Evolutionary conservation across 78 protist species (phyloP), one percentile per base, ranked within the genome.

Genomic region (Dictyostelium capitatum): DNA sequence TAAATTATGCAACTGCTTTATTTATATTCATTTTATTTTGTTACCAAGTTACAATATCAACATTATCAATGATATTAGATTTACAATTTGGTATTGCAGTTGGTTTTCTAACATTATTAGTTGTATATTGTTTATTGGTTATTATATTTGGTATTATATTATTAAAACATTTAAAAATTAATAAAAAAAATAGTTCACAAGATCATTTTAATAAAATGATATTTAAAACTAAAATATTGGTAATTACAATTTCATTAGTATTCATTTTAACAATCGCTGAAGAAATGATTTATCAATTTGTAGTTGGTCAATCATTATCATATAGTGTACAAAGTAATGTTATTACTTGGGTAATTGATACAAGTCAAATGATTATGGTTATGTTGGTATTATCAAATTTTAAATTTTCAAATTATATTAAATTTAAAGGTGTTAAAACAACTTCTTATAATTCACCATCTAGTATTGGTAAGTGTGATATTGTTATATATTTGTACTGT

Each of bases 141-240:
- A n/a, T 28, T 56, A 19, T 9, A 3, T 56, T 56, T 80, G 85
- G 85, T 12, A 25, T 43, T 41, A 41, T 65, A 8, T 25, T 80
- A 17, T 43, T 59, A 2, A 80, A 23, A 23, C 7, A 19, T 23
- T 59, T 80, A 9, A 64, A 80, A 59, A 20, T 43, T 12, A 73
- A 80, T 59, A 23, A 43, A 46, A 80, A 80, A 23, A 56, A 80
- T 19, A 48, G 47, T 25, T 15, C 28, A 20, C 62, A 19, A 43
- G 25, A 56, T 43, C 59, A 80, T 23, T 80, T 23, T 59, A n/a
- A 59, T 43, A n/a, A 59, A 7, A 80, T 80, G 85, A 80, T 80
- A 6, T 46, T 59, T n/a, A 80, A 59, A 46, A 80, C 85, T 9
- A 80, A 80, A 80, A 30, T 80, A 12, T 23, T 80, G 28, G 0